Evolutionary conservation across 148 eudicot species (phyloP), one percentile per base, ranked within the genome.

Genomic region (Gaultheria prostrata): DNA sequence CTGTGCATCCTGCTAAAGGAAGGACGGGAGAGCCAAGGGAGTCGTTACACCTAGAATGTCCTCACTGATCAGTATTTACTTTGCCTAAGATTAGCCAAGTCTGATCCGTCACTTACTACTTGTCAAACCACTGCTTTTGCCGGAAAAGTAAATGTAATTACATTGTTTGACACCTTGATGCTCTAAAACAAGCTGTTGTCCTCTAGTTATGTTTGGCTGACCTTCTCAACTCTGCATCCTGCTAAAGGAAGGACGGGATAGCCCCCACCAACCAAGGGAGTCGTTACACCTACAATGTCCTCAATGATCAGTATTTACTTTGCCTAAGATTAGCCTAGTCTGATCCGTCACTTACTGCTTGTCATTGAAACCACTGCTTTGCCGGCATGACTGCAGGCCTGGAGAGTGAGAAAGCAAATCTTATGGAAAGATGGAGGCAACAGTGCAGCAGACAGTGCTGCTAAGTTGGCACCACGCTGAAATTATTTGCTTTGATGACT

Each of bases 161-260:
- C 54, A n/a, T 76, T 76, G 28, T 76, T 21, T 30, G 21, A 74
- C 77, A 43, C 50, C 77, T 74, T 21, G 75, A 70, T 70, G 45
- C 77, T 21, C 21, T 72, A 72, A 39, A 73, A 43, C 76, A 71
- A 61, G 13, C 7, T 28, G 18, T 13, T 67, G 71, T 26, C 45
- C 45, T 70, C 45, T 70, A 32, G 75, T 15, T 32, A 70, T 70
- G 21, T 70, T 28, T 70, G 15, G 75, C 10, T 67, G 18, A 28
- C 72, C 72, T 28, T 39, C 72, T 67, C 32, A 67, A 30, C 72
- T 67, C 2, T 30, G 33, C 13, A 30, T 67, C 72, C 18, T 28
- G 5, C 6, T 0, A 65, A 65, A 65, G 33, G 39, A 67, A 67
- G 72, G 72, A 67, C 1, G 20, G 18, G 18, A 67, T 28, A 28